These are phyloP conservation scores for Pleurotus tuber-regium DNA, from an alignment of 768 basidiomycete species.

Conservation along the genomic window DNA sequence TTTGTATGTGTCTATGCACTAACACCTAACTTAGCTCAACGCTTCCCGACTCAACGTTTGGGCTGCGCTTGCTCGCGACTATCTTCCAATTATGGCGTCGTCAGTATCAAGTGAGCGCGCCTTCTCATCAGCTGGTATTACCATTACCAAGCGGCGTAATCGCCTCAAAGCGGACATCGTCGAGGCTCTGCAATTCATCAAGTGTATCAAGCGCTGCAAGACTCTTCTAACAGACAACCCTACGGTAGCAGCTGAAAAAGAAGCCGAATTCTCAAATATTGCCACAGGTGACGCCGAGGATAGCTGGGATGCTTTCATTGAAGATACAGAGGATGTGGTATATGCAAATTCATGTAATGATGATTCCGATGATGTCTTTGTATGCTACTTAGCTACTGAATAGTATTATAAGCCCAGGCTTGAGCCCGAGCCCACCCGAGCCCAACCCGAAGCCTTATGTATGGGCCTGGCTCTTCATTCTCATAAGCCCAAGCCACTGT, in stretches of 20 bases:
- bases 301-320: background rate
- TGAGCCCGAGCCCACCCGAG: background rate
- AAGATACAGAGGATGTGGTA: background rate
- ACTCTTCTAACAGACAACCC: background rate
- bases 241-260: slow-evolving; percentile 8
- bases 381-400: background rate
- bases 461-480: background rate
- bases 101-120: slow-evolving; percentile 22
- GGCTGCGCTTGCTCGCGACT: slow-evolving; percentile 28
- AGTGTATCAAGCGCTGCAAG: slow-evolving; percentile 14
- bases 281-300: background rate
- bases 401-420: background rate
- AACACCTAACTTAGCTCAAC: background rate
- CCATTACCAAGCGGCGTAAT: slow-evolving; percentile 18
- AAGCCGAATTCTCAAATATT: background rate
- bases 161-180: slow-evolving; percentile 24
- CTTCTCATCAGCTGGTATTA: slow-evolving; percentile 17
- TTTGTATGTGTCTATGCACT: background rate
- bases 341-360: background rate
- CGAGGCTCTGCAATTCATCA: slow-evolving; percentile 23
- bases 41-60: background rate
- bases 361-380: background rate
- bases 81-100: slow-evolving; percentile 28
- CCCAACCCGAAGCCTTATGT: background rate
- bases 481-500: background rate